Base-by-base conservation (phyloP, 164 flowering plant genomes). In the Liquidambar formosana region DNA sequence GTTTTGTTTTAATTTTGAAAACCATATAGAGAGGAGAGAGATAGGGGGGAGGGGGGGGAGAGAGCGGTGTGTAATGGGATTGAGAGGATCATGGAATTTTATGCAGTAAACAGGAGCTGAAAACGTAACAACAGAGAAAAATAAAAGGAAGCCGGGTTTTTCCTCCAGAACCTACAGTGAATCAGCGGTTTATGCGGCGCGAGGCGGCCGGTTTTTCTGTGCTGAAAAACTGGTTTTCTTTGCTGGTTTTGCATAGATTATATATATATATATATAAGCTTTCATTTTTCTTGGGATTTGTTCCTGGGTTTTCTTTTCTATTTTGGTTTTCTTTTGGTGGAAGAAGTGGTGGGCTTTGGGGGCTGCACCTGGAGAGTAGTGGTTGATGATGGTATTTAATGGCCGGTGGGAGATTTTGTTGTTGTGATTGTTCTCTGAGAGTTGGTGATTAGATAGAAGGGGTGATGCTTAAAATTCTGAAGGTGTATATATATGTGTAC, bases 181-280 rank as follows among this genome's bases (percentile, higher is more conserved):
- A 49, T 6, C 22, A 18, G 54, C 54, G 54, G 21, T 51, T 51
- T 15, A 51, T 21, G 19, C 21, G 54, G 54, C 23, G 54, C 54
- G 54, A 51, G 54, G 54, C 18, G 54, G 54, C 54, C 54, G n/a
- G 16, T 11, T 46, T 51, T 51, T n/a, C 21, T 51, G 6, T 51
- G 54, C 54, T 51, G 54, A 18, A 51, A 18, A 8, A 6, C n/a
- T 46, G 16, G 16, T 46, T 51, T 51, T n/a, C 21, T 51, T 4
- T 51, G 54, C 54, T 18, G 54, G 54, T 51, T 51, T 49, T 51
- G n/a, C n/a, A n/a, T n/a, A n/a, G n/a, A n/a, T n/a, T n/a, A n/a
- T n/a, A n/a, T 18, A n/a, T 9, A 18, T 51, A n/a, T 16, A 51
- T 51, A 51, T 19, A 51, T 18, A 51, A 33, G 2, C 41, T 51